Evolutionary conservation across 2,329 filamentous ascomycete genomes (phyloP).

Genomic region (Neodidymelliopsis sp.): DNA sequence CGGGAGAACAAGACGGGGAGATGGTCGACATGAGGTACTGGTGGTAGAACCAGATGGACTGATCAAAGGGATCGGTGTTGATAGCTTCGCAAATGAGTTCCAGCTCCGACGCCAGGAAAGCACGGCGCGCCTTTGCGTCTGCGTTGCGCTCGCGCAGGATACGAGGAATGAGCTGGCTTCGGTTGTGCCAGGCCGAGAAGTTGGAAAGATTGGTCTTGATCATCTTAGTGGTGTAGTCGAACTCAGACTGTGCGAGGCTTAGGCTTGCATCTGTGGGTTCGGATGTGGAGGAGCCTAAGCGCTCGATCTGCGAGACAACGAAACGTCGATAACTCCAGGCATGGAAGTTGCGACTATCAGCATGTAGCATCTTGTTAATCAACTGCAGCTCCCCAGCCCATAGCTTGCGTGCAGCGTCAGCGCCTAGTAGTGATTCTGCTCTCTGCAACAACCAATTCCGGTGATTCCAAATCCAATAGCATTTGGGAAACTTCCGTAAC

Average conservation of each 20-base stretch:
- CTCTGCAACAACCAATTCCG: constrained; percentile 83
- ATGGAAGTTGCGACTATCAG: constrained; percentile 92
- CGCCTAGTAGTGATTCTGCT: constrained; percentile 69
- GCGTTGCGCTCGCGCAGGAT: constrained; percentile 76
- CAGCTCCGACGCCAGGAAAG: constrained; percentile 80
- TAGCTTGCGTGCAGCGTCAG: constrained; percentile 64
- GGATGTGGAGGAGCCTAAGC: constrained; percentile 37
- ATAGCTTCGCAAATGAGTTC: constrained; percentile 77
- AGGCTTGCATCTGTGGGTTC: constrained; percentile 17
- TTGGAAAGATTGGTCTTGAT: constrained; percentile 86
- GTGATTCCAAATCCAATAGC: constrained; percentile 99
- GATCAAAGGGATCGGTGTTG: constrained; percentile 90
- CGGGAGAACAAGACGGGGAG: constrained; percentile 59
- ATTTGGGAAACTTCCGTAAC: constrained; percentile 87
- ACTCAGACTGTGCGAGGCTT: constrained; percentile 80
- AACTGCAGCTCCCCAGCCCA: constrained; percentile 87
- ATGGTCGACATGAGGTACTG: constrained; percentile 78
- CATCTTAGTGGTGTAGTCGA: constrained; percentile 90
- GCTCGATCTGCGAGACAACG: constrained; percentile 79
- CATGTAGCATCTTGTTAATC: constrained; percentile 84
- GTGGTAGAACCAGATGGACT: constrained; percentile 97
- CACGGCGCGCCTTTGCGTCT: constrained; percentile 66
- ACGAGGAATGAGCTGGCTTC: constrained; percentile 81
- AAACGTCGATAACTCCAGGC: constrained; percentile 91
- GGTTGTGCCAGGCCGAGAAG: constrained; percentile 96